Evolutionary conservation across 2,329 filamentous ascomycete genomes (phyloP).

Genomic region (Dactylellina drechsleri): DNA sequence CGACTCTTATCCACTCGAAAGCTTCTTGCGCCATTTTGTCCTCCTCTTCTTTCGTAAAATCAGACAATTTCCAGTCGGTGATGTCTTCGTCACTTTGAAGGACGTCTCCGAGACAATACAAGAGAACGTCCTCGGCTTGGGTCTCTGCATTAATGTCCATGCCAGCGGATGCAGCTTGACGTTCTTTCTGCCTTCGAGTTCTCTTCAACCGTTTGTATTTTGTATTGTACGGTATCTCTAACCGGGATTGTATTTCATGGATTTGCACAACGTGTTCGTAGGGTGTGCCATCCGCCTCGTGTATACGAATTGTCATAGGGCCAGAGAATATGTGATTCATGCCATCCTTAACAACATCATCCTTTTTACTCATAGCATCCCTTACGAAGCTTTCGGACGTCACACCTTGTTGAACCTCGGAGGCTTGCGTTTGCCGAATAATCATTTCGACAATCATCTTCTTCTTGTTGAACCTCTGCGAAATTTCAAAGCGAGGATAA

Average conservation of each 20-base stretch:
- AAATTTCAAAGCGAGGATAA: slow-evolving; percentile 86
- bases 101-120: slow-evolving; percentile 92
- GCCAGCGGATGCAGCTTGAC: slow-evolving; percentile 72
- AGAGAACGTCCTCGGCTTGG: slow-evolving; percentile 78
- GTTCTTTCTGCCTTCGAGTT: slow-evolving; percentile 82
- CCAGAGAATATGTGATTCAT: slow-evolving; percentile 73
- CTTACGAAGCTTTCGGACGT: slow-evolving; percentile 76
- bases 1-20: slow-evolving; percentile 98
- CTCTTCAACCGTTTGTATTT: slow-evolving; percentile 98
- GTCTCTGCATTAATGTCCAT: slow-evolving; percentile 72
- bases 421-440: slow-evolving; percentile 78
- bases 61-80: slow-evolving; percentile 81
- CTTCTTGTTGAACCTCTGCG: slow-evolving; percentile 96
- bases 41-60: slow-evolving; percentile 91
- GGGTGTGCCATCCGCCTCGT: slow-evolving; percentile 96
- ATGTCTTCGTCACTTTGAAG: slow-evolving; percentile 84
- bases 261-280: slow-evolving; percentile 99
- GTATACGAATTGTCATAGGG: slow-evolving; percentile 96
- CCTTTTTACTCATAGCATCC: slow-evolving; percentile 75
- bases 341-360: slow-evolving; percentile 11
- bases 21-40: slow-evolving; percentile 92
- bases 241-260: slow-evolving; percentile 82
- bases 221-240: slow-evolving; percentile 98
- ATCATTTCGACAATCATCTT: slow-evolving; percentile 92
- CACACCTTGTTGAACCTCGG: slow-evolving; percentile 71